phyloP scores from a whole-genome alignment of 192 early-diverging fungal genomes.

The Mortierella hygrophila region DNA sequence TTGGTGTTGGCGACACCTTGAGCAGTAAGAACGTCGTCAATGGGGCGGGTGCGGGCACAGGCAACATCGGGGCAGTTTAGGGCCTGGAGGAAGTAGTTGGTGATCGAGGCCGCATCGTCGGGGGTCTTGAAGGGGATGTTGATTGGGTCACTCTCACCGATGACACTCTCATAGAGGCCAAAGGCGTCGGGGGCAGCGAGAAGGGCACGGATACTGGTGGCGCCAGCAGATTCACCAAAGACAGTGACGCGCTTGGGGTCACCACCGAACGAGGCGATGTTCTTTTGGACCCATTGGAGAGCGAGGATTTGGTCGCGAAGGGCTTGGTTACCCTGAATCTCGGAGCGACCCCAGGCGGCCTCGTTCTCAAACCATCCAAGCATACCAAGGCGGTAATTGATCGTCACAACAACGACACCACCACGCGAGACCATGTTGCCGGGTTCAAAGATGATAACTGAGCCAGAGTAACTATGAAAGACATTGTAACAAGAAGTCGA shows the following conservation, averaged over 20 bases:
- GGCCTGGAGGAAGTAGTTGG: constrained; percentile 17
- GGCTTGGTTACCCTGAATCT: constrained; percentile 35
- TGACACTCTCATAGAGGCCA: constrained; percentile 54
- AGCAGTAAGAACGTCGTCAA: constrained; percentile 18
- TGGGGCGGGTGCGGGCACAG: constrained; percentile 25
- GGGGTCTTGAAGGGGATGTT: constrained; percentile 37
- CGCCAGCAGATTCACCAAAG: constrained; percentile 69
- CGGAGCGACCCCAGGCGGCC: constrained; percentile 16
- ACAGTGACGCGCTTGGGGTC: constrained; percentile 63
- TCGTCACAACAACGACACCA: constrained; percentile 55
- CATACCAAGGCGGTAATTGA: constrained; percentile 72
- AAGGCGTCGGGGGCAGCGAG: constrained; percentile 55
- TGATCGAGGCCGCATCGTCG: constrained; percentile 3
- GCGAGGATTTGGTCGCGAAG: constrained; percentile 68
- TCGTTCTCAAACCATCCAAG: constrained; percentile 59
- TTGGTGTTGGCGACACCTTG: constrained; percentile 26
- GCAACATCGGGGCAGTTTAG: constrained; percentile 16
- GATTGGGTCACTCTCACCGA: constrained; percentile 52
- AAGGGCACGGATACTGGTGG: constrained; percentile 50
- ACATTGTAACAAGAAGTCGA: too few species aligned
- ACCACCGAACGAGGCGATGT: constrained; percentile 70
- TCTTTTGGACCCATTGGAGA: constrained; percentile 68
- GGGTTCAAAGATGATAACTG: constrained; percentile 39
- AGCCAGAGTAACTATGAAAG: constrained; percentile 11
- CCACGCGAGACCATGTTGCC: constrained; percentile 46